Base-by-base conservation (phyloP, 2,329 filamentous ascomycete genomes). In the Chrysoporthe austroafricana region DNA sequence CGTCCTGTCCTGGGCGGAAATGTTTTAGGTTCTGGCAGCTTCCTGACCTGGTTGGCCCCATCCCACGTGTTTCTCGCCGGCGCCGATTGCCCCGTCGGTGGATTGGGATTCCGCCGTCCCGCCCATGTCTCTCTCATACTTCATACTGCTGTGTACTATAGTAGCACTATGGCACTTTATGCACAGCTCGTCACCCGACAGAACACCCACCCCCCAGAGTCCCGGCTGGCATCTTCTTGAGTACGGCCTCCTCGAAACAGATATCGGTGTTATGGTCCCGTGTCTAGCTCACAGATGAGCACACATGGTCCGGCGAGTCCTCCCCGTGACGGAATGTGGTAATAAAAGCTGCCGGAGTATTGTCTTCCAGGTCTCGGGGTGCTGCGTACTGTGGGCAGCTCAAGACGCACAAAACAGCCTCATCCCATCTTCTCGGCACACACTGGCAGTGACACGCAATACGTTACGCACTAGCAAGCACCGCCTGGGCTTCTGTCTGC, bases 1-100 rank as follows among this genome's bases (percentile, higher is more conserved):
- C 43, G 26, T 26, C 13, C 56, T 54, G 42, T 32, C 13, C 52
- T 32, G 48, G 64, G 42, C 50, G 39, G 52, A 26, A 26, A 67
- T 67, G 60, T 63, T 67, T 63, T 59, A 67, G 65, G 60, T 57
- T 59, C 50, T 34, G 57, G 34, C 65, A 62, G 52, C 65, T 62
- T 52, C 52, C 58, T n/a, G 59, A 48, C 13, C 59, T 61, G 59
- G 59, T 61, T 61, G 59, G 59, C 43, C 42, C 59, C 59, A 44
- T 48, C 59, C 57, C 57, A 60, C 57, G 57, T 60, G 57, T 26
- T 43, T 39, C 36, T n/a, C 57, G 13, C 57, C 13, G 36, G 34
- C 57, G 39, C 39, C 34, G 8, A 59, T 2, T 21, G 39, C n/a
- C n/a, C n/a, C 57, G 36, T 54, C 50, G 50, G 50, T 34, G 50